Percentiles rank a stretch among this genome's conserved stretches.
Conservation (phyloP, 2,329 filamentous ascomycete genomes). For the Fusarium denticulatum region DNA sequence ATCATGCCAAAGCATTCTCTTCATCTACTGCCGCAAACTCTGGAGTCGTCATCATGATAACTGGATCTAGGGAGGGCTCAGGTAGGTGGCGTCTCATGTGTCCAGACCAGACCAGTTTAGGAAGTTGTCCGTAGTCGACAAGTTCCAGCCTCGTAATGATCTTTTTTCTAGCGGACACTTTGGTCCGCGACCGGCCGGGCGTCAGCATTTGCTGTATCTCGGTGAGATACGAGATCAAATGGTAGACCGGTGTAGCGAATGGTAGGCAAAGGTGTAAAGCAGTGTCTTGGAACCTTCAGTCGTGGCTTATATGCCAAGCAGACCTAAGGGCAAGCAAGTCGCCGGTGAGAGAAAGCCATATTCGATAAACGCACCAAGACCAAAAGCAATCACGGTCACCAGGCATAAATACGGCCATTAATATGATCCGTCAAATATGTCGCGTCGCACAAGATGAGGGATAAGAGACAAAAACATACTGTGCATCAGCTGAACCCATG, state of each 20-base stretch:
- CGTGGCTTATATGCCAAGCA: background rate
- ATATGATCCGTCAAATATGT: background rate
- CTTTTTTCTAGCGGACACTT: background rate
- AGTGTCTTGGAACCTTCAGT: background rate
- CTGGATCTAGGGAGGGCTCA: background rate
- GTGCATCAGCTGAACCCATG: background rate
- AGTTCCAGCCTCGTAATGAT: background rate
- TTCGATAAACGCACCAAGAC: background rate
- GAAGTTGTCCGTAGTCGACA: background rate
- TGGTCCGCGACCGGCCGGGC: background rate
- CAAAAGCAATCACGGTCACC: background rate
- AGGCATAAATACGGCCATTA: background rate
- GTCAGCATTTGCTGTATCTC: background rate
- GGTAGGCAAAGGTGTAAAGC: background rate
- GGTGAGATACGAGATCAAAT: fast-evolving
- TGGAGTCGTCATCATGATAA: too few relatives aligned
- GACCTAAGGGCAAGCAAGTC: background rate
- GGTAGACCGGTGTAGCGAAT: too few relatives aligned
- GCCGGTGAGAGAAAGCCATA: background rate
- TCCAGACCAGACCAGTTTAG: background rate
- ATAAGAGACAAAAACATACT: background rate
- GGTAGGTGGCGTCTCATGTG: background rate
- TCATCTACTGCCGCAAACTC: fast-evolving
- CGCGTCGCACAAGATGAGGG: background rate
- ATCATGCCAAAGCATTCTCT: fast-evolving